Conservation (phyloP, 768 basidiomycete species). For the Butyriboletus loyo region DNA sequence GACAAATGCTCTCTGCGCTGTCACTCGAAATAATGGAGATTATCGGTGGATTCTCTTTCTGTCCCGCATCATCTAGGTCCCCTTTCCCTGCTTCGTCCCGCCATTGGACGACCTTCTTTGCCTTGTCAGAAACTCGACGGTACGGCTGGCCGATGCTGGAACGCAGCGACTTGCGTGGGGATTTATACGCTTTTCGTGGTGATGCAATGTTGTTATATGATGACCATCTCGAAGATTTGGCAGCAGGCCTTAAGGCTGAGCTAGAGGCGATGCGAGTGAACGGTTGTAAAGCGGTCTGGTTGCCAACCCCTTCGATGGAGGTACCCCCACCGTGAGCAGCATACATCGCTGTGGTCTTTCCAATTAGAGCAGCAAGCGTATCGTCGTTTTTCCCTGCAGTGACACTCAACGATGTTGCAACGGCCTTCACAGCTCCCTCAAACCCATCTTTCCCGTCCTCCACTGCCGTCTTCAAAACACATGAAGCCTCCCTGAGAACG, state of each 20-base stretch:
- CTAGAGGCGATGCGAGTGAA: conserved; percentile 46
- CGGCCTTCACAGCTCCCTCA: conserved; percentile 42
- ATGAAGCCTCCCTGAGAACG: conserved; percentile 58
- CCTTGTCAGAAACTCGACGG: conserved; percentile 61
- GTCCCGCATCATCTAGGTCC: conserved; percentile 62
- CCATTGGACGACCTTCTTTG: conserved; percentile 84
- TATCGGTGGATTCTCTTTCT: conserved; percentile 20
- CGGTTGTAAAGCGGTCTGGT: conserved; percentile 40
- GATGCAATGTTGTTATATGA: conserved; percentile 41
- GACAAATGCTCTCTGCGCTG: conserved; percentile 30
- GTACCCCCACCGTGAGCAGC: conserved; percentile 34
- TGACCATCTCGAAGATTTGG: conserved; percentile 41
- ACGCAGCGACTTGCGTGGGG: conserved; percentile 74
- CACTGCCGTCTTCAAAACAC: conserved; percentile 39
- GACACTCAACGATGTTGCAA: conserved; percentile 49
- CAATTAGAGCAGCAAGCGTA: conserved; percentile 63
- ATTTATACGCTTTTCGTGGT: conserved; percentile 51
- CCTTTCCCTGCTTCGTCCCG: conserved; percentile 84
- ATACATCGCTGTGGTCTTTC: conserved; percentile 64
- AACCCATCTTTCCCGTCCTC: conserved; percentile 36
- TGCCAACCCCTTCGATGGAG: conserved; percentile 48
- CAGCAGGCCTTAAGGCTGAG: conserved; percentile 46
- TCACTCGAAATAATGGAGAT: conserved; percentile 37
- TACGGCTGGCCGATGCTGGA: conserved; percentile 61
- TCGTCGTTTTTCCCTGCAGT: conserved; percentile 69